phyloP scores from a whole-genome alignment of 179 eudicot species.

The Monotropa hypopitys region DNA sequence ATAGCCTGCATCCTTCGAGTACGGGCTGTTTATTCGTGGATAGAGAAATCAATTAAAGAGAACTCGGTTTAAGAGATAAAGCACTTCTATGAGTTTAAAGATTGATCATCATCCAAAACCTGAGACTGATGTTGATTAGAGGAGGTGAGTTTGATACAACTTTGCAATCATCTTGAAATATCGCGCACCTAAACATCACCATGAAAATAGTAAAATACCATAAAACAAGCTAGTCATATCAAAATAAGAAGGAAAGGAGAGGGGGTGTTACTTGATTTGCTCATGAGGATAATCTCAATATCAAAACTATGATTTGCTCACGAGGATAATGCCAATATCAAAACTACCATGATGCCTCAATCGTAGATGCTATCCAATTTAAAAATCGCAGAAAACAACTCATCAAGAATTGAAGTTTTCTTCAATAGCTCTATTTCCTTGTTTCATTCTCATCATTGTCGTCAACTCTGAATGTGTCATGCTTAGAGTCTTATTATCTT shows the following conservation, averaged over 20 bases:
- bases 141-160: constrained; percentile 66
- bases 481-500: too few species aligned
- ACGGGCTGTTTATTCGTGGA: constrained; percentile 46
- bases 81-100: neutral
- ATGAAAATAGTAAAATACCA: constrained; percentile 12
- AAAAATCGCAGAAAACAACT: neutral
- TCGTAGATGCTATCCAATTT: neutral
- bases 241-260: neutral
- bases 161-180: constrained; percentile 86
- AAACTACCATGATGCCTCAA: neutral
- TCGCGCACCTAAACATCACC: constrained; percentile 59
- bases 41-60: neutral
- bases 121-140: constrained; percentile 59
- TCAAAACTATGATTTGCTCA: neutral
- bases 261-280: neutral
- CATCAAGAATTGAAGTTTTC: neutral
- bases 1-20: constrained; percentile 82
- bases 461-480: neutral
- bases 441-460: neutral
- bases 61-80: constrained; percentile 9
- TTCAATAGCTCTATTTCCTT: neutral
- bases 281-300: neutral
- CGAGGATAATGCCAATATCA: neutral
- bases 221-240: constrained; percentile 2
- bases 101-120: constrained; percentile 27